Conservation (phyloP, 2,329 filamentous ascomycete species). For the Dryadomyces quercus-mongolicae region DNA sequence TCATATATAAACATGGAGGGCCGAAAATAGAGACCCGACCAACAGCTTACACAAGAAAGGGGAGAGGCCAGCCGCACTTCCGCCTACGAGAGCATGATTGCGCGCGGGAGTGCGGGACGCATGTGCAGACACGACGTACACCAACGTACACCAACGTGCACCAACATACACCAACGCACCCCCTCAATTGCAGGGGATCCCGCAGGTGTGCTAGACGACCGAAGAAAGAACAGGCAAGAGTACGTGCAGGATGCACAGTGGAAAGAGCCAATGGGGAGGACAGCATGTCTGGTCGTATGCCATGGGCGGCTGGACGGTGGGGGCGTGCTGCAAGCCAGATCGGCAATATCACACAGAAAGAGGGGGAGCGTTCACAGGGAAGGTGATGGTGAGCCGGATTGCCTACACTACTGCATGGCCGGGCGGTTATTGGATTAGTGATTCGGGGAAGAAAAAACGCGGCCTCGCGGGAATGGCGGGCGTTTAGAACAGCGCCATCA, state of each 20-base stretch:
- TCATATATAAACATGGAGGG: constrained; percentile 28
- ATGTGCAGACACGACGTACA: no score
- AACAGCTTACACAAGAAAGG: neutral
- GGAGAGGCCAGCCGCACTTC: constrained; percentile 8
- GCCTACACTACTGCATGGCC: constrained; percentile 1
- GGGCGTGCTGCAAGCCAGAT: neutral
- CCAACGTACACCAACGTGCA: neutral
- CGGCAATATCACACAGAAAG: neutral
- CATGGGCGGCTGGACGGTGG: neutral
- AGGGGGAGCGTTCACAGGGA: no score
- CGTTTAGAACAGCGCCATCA: neutral
- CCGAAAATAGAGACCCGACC: constrained; percentile 17
- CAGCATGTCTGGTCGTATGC: no score
- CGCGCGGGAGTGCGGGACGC: no score
- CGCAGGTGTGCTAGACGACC: no score
- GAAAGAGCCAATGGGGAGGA: neutral
- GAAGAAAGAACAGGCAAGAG: neutral
- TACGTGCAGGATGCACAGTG: neutral
- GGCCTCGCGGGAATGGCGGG: neutral
- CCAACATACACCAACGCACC: neutral
- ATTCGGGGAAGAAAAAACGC: neutral
- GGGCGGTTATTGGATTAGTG: neutral
- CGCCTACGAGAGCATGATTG: neutral
- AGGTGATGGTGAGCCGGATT: neutral
- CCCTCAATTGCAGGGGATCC: neutral